phyloP scores from a whole-genome alignment of 108 stramenopile species.

The Conticribra weissflogii region DNA sequence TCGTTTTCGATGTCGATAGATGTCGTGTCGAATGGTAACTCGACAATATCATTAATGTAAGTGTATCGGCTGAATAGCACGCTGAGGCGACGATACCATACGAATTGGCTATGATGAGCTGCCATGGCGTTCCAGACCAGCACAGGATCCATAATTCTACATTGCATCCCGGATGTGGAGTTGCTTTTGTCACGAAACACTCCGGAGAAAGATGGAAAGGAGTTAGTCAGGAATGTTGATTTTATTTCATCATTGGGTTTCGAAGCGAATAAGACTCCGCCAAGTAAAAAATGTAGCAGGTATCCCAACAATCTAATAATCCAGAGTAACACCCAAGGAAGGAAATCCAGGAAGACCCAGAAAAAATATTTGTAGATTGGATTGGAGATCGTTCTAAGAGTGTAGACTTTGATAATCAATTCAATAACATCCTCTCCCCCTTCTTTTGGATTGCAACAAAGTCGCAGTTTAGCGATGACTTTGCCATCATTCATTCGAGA shows the following conservation, averaged over 20 bases:
- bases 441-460: neutral
- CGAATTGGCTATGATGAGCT: conserved; percentile 80
- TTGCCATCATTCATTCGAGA: neutral
- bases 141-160: conserved; percentile 45
- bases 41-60: conserved; percentile 60
- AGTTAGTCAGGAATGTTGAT: conserved; percentile 1
- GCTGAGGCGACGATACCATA: conserved; percentile 87
- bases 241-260: conserved; percentile 11
- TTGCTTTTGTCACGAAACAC: conserved; percentile 11
- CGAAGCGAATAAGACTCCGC: conserved; percentile 35
- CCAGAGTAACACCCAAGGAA: conserved; percentile 41
- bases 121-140: conserved; percentile 83
- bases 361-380: conserved; percentile 48
- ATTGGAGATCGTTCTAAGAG: conserved; percentile 43
- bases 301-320: conserved; percentile 49
- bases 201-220: conserved; percentile 24
- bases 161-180: conserved; percentile 21
- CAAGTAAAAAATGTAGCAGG: conserved; percentile 46
- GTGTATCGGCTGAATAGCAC: conserved; percentile 84
- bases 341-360: conserved; percentile 40
- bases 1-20: conserved; percentile 7
- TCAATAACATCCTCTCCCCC: conserved; percentile 4
- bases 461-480: conserved; percentile 7
- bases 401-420: conserved; percentile 16
- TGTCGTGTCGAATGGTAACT: conserved; percentile 24